Evolutionary conservation across 2,329 filamentous ascomycete species (phyloP).

Genomic region (Saccharata proteae): DNA sequence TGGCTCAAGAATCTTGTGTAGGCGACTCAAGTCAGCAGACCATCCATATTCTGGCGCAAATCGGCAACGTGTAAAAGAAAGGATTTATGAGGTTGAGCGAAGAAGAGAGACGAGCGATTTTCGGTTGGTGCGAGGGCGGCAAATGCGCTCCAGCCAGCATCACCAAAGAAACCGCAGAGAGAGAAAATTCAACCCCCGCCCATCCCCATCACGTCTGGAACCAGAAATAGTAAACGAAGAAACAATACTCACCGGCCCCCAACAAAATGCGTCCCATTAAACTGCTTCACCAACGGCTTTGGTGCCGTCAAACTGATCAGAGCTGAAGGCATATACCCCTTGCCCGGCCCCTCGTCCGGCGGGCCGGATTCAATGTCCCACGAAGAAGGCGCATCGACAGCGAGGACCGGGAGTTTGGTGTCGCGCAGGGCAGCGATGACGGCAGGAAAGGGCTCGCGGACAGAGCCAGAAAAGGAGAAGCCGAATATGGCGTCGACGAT

Average conservation of each 20-base stretch:
- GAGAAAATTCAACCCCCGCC: not conserved
- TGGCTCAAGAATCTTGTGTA: slow-evolving; percentile 66
- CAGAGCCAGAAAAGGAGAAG: slow-evolving; percentile 84
- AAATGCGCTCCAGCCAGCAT: not conserved
- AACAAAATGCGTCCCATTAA: slow-evolving; percentile 79
- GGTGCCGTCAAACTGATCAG: slow-evolving; percentile 86
- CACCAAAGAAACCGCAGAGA: not conserved
- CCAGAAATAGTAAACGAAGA: not conserved
- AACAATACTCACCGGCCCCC: slow-evolving; percentile 56
- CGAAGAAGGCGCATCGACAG: slow-evolving; percentile 84
- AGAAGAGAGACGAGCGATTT: not conserved
- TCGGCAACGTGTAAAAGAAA: not conserved
- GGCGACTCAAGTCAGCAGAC: slow-evolving; percentile 10
- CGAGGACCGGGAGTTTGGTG: slow-evolving; percentile 64
- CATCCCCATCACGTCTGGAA: no score
- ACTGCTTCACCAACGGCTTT: slow-evolving; percentile 77
- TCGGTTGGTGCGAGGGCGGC: slow-evolving; percentile 3
- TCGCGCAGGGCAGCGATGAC: slow-evolving; percentile 69
- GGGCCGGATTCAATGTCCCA: slow-evolving; percentile 90
- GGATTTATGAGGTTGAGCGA: not conserved
- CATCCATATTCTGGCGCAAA: not conserved
- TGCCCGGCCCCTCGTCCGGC: slow-evolving; percentile 62
- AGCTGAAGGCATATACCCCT: slow-evolving; percentile 65
- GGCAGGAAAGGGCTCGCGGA: slow-evolving; percentile 79
- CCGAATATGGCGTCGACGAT: slow-evolving; percentile 91